Evolutionary conservation across 495 filamentous ascomycete genomes (phyloP), one percentile per base, ranked within the genome.

Genomic region (Friedmanniomyces endolithicus): DNA sequence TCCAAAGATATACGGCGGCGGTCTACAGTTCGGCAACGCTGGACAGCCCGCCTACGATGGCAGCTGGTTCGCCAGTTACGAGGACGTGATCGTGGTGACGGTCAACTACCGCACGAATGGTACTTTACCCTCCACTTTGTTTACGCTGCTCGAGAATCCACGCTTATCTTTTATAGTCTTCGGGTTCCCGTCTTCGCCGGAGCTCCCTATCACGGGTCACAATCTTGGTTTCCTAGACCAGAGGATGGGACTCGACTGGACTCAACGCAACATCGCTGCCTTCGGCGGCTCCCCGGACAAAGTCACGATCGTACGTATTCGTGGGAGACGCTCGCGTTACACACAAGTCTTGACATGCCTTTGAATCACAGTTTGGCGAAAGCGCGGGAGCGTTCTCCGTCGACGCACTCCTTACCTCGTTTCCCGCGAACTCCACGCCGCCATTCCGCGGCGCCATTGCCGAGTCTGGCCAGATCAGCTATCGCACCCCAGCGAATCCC

Each of bases 151-250:
- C 16, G 9, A 50, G 9, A 35, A n/a, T n/a, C 24, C 8, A 14
- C 16, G 6, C 6, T 19, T 11, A 19, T 39, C 2, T 12, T 6
- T 2, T 34, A 4, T 50, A 60, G 62, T 66, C 52, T 67, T 67
- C 51, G 65, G 65, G n/a, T 67, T 65, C 55, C 58, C 65, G 19
- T 44, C 29, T 29, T 46, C 52, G 11, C 63, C 58, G 3, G 58
- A 62, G 23, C 48, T 67, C 14, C 35, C 61, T 11, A 0, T 29
- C 17, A 41, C 25, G 8, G 48, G 35, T 0, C 61, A 61, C 12
- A 67, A 67, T 29, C 54, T 65, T 1, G 65, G 63, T 35, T 65
- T 64, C 52, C 54, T 67, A 1, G 65, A 67, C 35, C 65, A 67
- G 39, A 58, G 65, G 2, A n/a, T 57, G 12, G 65, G 57, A 6